Base-by-base conservation (phyloP, 2,329 filamentous ascomycete genomes). In the Sporothrix dimorphospora region DNA sequence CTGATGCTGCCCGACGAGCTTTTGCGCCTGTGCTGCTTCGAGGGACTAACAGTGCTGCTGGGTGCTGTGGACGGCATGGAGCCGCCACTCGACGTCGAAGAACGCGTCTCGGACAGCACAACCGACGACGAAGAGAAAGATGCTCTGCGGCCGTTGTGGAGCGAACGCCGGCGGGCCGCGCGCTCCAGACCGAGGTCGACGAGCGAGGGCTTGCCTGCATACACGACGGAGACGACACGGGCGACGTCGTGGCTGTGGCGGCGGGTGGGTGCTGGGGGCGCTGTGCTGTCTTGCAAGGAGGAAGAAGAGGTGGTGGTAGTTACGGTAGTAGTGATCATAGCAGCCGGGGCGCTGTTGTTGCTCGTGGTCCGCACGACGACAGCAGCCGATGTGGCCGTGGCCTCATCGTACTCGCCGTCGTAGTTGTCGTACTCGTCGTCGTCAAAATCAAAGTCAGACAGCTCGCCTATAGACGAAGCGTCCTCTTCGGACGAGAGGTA, bases 401-500 rank as follows among this genome's bases (percentile, higher is more conserved):
- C 49, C 49, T 55, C 49, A 8, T 55, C 66, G 27, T 63, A 24
- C 49, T 53, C 53, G 47, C 63, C 63, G 21, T 79, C 76, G 68
- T 82, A 83, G 73, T 79, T 83, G 24, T 81, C 81, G 66, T 83
- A 85, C 74, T 87, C 84, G 75, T 81, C 80, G 70, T 81, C 77
- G 59, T 87, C 78, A 40, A 75, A 79, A 72, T 82, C 78, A 38
- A 75, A 79, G 72, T 82, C 82, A 73, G 87, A 89, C 85, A 74
- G 30, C 79, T 89, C 88, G 61, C 87, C 86, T 21, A 86, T 88
- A 1, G 89, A 89, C 1, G 89, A 90, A 40, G 85, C 88, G 74
- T 90, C 89, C 78, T 91, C 89, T 75, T 91, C 89, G 0, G 88
- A 90, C 1, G 88, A 90, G 34, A 91, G 85, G 78, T 91, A 91